Percentiles rank a stretch among this genome's conserved stretches.
phyloP scores from a whole-genome alignment of 371 early-diverging fungal genomes.

The Mucor irregularis region DNA sequence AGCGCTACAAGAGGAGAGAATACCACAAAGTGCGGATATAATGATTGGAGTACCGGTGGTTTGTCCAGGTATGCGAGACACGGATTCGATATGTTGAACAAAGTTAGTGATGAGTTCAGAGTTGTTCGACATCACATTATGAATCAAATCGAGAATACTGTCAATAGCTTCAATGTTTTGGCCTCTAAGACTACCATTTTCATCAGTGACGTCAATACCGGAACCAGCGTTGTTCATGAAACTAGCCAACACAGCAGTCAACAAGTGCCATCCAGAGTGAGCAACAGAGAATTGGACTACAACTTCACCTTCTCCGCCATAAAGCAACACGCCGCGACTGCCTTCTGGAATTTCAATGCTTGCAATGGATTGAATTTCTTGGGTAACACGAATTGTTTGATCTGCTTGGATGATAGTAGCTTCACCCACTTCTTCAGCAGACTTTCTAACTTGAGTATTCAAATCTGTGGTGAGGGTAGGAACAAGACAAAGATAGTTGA shows the following conservation, averaged over 20 bases:
- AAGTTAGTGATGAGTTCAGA: constrained; percentile 21
- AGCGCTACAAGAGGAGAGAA: constrained; percentile 20
- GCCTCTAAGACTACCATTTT: constrained; percentile 18
- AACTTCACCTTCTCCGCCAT: constrained; percentile 6
- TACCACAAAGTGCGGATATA: constrained; percentile 29
- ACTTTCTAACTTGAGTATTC: constrained; percentile 9
- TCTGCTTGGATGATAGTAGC: constrained; percentile 3
- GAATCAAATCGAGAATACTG: constrained; percentile 32
- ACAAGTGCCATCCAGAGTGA: constrained; percentile 43
- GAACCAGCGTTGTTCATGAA: constrained; percentile 5
- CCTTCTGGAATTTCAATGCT: constrained; percentile 24
- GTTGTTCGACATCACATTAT: constrained; percentile 20
- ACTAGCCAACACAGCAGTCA: constrained; percentile 23
- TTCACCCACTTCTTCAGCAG: constrained; percentile 6
- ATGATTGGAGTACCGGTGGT: constrained; percentile 14
- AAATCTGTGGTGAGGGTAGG: constrained; percentile 26
- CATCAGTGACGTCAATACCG: constrained; percentile 20
- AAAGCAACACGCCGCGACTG: constrained; percentile 21
- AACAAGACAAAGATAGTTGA: constrained; percentile 23
- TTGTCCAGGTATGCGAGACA: not conserved
- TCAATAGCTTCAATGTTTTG: constrained; percentile 20
- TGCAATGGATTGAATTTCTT: not conserved
- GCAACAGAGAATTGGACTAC: constrained; percentile 24
- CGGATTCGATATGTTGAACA: constrained; percentile 33
- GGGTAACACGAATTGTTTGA: constrained; percentile 19